Base-by-base conservation (phyloP, 2,329 filamentous ascomycete genomes). In the Phialocephala subalpina region DNA sequence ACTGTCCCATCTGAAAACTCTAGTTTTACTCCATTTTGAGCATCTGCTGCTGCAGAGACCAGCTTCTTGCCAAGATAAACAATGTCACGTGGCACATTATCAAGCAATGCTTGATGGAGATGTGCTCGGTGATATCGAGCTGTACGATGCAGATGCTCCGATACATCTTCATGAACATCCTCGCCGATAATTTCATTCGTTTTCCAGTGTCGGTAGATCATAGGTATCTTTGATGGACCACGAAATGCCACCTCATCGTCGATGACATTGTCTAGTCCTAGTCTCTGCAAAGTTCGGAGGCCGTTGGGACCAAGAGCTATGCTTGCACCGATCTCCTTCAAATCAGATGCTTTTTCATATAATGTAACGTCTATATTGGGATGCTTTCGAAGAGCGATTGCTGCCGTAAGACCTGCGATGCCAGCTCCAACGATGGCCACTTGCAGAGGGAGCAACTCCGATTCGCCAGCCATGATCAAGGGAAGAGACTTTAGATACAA, bases 221-320 rank as follows among this genome's bases (percentile, higher is more conserved):
- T 78, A 3, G 53, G 72, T 63, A 35, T 73, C 66, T 25, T 72
- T 71, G 35, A 60, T 3, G 68, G 65, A 18, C 77, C 77, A 20
- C 77, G 75, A 67, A 75, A 78, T 2, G 71, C 76, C 42, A 79
- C 70, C 7, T 75, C 72, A 33, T 77, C 75, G 22, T 71, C 70
- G 25, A 79, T 73, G 8, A 72, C 74, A 70, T 77, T 73, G 1
- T 75, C 45, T 9, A 80, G 68, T 18, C 77, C 78, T 16, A 80
- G 64, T 61, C 70, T 71, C 59, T 80, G 73, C 16, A 80, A 71
- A 9, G 77, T 77, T 57, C 73, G 70, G 58, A 80, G 71, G 2
- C 78, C 78, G 72, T 80, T 80, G 2, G 79, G 78, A 0, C 77
- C 77, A 14, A 81, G 64, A 9, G 77, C 77, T 22, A 80, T 79